These are phyloP conservation scores for Ceratocystis huliohia DNA, from an alignment of 2,329 filamentous ascomycete genomes.

Conservation along the genomic window DNA sequence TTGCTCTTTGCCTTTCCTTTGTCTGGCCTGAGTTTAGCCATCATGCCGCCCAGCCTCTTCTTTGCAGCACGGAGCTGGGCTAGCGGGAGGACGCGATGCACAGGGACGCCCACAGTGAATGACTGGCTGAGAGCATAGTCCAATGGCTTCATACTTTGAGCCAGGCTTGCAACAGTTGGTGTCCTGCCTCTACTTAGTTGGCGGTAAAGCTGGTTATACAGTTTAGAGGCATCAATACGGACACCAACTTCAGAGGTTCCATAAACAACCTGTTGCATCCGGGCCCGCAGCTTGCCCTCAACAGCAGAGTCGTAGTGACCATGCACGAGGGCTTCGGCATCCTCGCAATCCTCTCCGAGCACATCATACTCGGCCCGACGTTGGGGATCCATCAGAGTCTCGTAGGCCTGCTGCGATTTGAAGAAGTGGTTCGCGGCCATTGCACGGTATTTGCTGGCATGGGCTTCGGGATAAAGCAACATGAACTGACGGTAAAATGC, in stretches of 20 bases:
- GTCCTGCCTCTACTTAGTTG: neutral
- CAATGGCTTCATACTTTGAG: constrained; percentile 25
- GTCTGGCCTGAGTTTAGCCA: neutral
- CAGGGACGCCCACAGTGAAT: constrained; percentile 29
- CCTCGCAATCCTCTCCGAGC: constrained; percentile 21
- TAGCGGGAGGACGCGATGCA: constrained; percentile 26
- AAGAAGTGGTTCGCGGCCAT: constrained; percentile 33
- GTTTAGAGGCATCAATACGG: constrained; percentile 28
- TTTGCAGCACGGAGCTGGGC: constrained; percentile 23
- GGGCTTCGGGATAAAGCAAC: constrained; percentile 34
- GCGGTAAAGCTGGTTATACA: constrained; percentile 15
- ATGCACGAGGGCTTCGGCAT: constrained; percentile 21
- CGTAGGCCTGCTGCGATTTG: constrained; percentile 34
- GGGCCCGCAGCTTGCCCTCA: constrained; percentile 21
- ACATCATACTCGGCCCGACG: constrained; percentile 33
- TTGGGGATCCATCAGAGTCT: constrained; percentile 35
- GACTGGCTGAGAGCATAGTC: constrained; percentile 33
- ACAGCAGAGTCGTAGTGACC: constrained; percentile 22
- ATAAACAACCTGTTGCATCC: constrained; percentile 22
- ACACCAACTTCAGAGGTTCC: constrained; percentile 28
- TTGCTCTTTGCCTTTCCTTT: constrained; percentile 20
- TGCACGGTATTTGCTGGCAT: constrained; percentile 31
- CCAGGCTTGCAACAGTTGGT: neutral
- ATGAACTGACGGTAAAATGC: constrained; percentile 36
- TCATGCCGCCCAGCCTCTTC: constrained; percentile 10